phyloP scores from a whole-genome alignment of 805 yeast genomes.

The Zygotorulaspora danielsina region DNA sequence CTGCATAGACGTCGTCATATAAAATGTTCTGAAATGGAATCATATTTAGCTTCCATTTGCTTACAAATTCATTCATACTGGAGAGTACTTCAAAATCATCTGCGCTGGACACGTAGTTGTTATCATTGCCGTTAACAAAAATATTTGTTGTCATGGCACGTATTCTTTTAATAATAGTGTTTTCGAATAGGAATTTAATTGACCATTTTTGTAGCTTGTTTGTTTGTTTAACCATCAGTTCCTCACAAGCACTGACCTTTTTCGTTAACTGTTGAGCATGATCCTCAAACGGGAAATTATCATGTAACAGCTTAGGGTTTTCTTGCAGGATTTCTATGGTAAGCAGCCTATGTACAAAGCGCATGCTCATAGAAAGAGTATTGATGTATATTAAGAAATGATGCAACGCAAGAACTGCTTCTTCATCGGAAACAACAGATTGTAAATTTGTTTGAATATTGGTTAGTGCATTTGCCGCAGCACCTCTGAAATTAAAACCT shows the following conservation, averaged over 20 bases:
- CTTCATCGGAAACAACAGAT: slow-evolving; percentile 33
- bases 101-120: slow-evolving; percentile 27
- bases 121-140: slow-evolving; percentile 24
- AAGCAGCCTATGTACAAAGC: slow-evolving; percentile 52
- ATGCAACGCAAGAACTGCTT: slow-evolving; percentile 41
- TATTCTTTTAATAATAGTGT: slow-evolving; percentile 36
- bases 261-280: slow-evolving; percentile 31
- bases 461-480: slow-evolving; percentile 41
- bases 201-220: slow-evolving; percentile 38
- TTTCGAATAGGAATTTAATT: slow-evolving; percentile 42
- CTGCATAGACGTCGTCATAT: slow-evolving; percentile 49
- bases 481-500: slow-evolving; percentile 34
- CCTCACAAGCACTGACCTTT: slow-evolving; percentile 27
- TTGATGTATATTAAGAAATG: slow-evolving; percentile 67
- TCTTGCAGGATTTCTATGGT: slow-evolving; percentile 33
- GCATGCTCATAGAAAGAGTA: slow-evolving; percentile 60
- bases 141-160: slow-evolving; percentile 43
- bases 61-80: slow-evolving; percentile 47
- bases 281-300: slow-evolving; percentile 39
- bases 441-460: slow-evolving; percentile 36
- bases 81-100: slow-evolving; percentile 37
- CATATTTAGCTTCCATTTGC: slow-evolving; percentile 60
- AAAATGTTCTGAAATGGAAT: slow-evolving; percentile 61
- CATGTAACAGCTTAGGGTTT: slow-evolving; percentile 30
- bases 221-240: slow-evolving; percentile 26